phyloP scores from a whole-genome alignment of 1,284 basidiomycete genomes.

The Irpex sp. region DNA sequence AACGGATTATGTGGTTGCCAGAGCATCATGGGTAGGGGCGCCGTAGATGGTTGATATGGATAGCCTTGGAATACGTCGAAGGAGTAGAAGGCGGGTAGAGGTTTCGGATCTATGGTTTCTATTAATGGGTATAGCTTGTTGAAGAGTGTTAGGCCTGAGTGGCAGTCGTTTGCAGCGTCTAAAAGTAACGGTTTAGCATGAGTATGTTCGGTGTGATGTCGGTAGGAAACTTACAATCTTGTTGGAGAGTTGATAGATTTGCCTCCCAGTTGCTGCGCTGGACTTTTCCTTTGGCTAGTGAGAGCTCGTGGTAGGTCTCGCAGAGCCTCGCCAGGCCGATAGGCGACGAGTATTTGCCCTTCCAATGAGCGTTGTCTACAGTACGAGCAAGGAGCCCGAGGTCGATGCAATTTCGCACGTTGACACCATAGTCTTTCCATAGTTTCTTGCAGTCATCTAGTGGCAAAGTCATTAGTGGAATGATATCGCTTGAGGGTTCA shows the following conservation, averaged over 20 bases:
- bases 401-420: constrained; percentile 58
- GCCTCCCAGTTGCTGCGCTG: constrained; percentile 67
- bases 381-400: constrained; percentile 63
- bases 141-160: constrained; percentile 54
- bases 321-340: constrained; percentile 62
- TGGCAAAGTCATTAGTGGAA: background rate
- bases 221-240: constrained; percentile 45
- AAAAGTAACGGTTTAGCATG: constrained; percentile 3
- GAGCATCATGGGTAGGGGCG: constrained; percentile 11
- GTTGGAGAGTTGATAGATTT: constrained; percentile 40
- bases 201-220: constrained; percentile 7
- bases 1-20: constrained; percentile 61
- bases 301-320: constrained; percentile 49
- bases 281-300: constrained; percentile 54
- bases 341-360: constrained; percentile 52
- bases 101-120: constrained; percentile 33
- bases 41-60: constrained; percentile 33
- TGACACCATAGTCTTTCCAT: constrained; percentile 47
- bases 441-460: constrained; percentile 66
- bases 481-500: background rate
- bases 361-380: constrained; percentile 65
- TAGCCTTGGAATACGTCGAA: constrained; percentile 50
- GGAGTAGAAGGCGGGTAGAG: constrained; percentile 46
- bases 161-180: constrained; percentile 76
- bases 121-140: constrained; percentile 39